Base-by-base conservation (phyloP, 2,329 filamentous ascomycete genomes). In the Lachnellula occidentalis region DNA sequence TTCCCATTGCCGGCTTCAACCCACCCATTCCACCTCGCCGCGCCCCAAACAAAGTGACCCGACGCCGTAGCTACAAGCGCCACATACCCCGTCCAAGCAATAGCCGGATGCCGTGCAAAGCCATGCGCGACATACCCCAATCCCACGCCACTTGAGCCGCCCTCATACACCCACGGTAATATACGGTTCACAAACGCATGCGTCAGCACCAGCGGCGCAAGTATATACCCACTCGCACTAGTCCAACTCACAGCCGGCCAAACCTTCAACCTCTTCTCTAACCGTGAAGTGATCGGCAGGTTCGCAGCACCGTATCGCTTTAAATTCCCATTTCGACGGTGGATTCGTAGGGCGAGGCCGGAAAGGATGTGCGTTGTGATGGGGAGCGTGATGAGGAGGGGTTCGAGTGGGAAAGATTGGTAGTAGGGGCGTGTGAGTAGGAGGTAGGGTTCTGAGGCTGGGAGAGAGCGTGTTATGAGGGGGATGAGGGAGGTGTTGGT, bases 391-490 rank as follows among this genome's bases (percentile, higher is more conserved):
- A 97, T 82, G 58, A 97, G 78, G 19, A 95, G 74, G 3, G 90
- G 89, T 68, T 96, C 92, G 50, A 87, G 78, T 15, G 89, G 75
- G 2, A 86, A 79, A 1, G 90, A 92, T 71, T 96, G 92, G 75
- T 97, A 97, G 70, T 94, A 85, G 48, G 95, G 92, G 58, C 92
- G 84, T 27, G 91, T 92, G 70, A 96, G 88, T 60, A 97, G 86
- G 48, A 97, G 84, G 71, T 91, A 95, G 48, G 84, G 85, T 69
- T 96, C 92, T 57, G 88, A 88, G 50, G 83, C 80, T 8, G 86
- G 75, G 6, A 94, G 81, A 45, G 87, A 90, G 54, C 78, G 81
- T 41, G 88, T 90, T 48, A 85, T 64, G 37, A 94, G 81, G 0
- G 90, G 91, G 60, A 95, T 86, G 43, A 95, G 70, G 7, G 89